A percentile compares a stretch with the other conserved stretches of the same genome.
Evolutionary conservation across 345 rosid species (phyloP).

Genomic region (Gossypium mustelinum): DNA sequence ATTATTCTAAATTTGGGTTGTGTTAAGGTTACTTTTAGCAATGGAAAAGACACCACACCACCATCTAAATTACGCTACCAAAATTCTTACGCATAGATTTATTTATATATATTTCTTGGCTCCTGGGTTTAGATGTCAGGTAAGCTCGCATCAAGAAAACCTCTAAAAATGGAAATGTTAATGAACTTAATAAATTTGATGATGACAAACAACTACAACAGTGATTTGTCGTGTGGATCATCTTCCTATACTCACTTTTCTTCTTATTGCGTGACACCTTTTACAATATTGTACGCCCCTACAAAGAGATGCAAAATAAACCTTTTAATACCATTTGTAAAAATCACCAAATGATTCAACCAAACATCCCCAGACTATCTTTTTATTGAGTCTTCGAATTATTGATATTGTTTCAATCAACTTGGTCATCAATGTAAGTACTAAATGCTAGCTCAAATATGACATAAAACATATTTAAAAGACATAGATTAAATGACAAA

Average conservation of each 20-base stretch:
- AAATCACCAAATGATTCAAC: too few species aligned
- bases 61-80: slow-evolving; percentile 13
- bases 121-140: background rate
- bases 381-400: too few species aligned
- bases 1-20: slow-evolving; percentile 3
- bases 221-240: background rate
- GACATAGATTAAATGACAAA: too few species aligned
- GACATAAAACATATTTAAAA: too few species aligned
- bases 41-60: slow-evolving; percentile 10
- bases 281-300: too few species aligned
- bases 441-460: too few species aligned
- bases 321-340: too few species aligned
- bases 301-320: too few species aligned
- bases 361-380: too few species aligned
- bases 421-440: too few species aligned
- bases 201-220: slow-evolving; percentile 6
- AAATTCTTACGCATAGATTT: slow-evolving; percentile 12
- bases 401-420: too few species aligned
- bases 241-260: background rate
- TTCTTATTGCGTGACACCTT: background rate
- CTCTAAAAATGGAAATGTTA: background rate
- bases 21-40: slow-evolving; percentile 13
- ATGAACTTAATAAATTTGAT: slow-evolving; percentile 3
- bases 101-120: background rate
- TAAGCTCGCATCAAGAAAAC: background rate